Evolutionary conservation across 495 filamentous ascomycete genomes (phyloP).

Genomic region (Penicillium silybi): DNA sequence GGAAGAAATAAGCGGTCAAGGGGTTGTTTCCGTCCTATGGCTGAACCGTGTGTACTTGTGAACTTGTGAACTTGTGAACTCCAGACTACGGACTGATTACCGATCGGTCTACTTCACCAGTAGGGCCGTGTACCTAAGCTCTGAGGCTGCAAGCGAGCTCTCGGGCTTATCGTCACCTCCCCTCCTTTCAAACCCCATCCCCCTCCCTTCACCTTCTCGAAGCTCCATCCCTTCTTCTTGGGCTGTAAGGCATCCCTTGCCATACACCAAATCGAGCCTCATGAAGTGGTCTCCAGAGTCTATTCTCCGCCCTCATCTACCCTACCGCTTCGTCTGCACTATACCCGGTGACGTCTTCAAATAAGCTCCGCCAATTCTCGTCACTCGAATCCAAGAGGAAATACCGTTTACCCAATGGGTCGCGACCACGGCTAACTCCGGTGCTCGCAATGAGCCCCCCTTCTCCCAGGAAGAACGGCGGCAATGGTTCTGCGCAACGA

Average conservation of each 20-base stretch:
- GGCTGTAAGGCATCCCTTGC: slow-evolving; percentile 15
- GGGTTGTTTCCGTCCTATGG: too few relatives aligned
- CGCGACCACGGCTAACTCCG: slow-evolving; percentile 34
- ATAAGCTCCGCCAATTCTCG: slow-evolving; percentile 2
- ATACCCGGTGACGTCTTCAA: slow-evolving; percentile 2
- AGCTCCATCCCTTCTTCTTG: slow-evolving; percentile 16
- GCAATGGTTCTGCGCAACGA: slow-evolving; percentile 35
- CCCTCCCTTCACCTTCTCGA: not conserved
- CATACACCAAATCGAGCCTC: slow-evolving; percentile 1
- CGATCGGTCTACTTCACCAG: not conserved
- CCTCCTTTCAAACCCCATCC: not conserved
- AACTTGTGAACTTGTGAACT: too few relatives aligned
- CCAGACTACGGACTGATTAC: too few relatives aligned
- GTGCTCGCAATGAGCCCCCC: slow-evolving; percentile 47
- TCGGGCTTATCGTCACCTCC: not conserved
- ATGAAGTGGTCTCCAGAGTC: slow-evolving; percentile 17
- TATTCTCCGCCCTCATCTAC: slow-evolving; percentile 12
- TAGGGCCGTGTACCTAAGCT: not conserved
- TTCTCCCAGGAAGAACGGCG: slow-evolving; percentile 42
- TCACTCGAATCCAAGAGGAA: not conserved
- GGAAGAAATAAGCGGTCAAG: slow-evolving; percentile 6
- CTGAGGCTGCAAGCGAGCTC: not conserved
- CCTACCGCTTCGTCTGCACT: slow-evolving; percentile 12
- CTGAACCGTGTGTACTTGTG: too few relatives aligned
- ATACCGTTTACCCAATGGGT: slow-evolving; percentile 35